Evolutionary conservation across 2,329 filamentous ascomycete genomes (phyloP), one percentile per base, ranked within the genome.

Genomic region (Stachybotrys elegans): DNA sequence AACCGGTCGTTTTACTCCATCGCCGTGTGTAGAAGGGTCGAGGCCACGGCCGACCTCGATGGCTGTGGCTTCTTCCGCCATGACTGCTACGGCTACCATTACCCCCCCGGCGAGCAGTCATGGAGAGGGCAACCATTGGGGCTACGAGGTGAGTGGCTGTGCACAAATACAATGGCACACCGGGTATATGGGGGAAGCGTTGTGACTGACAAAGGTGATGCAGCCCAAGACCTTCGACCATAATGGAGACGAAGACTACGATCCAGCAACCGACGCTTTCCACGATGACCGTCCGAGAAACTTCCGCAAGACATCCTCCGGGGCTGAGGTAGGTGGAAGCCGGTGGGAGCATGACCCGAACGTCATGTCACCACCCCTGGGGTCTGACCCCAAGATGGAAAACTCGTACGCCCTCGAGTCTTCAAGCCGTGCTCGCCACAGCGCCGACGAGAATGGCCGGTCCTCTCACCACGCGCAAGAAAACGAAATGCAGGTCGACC

Each of bases 41-140:
- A 42, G 45, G 46, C 40, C 42, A 44, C 42, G 36, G 47, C 42
- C 49, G 42, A 48, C 49, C 43, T 49, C 47, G 50, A 79, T 79
- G 76, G 70, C 76, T 55, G 68, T 73, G 57, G 70, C 79, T 61
- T 74, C 76, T 52, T 63, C 73, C 52, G 66, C 65, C 52, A 69
- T 71, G 48, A 69, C 70, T 49, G 66, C 71, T 42, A 66, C 71
- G 48, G 68, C 72, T 44, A 64, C 67, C 37, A 61, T 79, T 47
- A 71, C 69, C 48, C 70, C 73, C 45, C 68, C 74, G 14, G 67
- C 66, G 51, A 76, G 71, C 56, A 70, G 69, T 44, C 69, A 78
- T 56, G 75, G 67, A 38, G 66, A 73, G 37, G 66, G 63, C 31
- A 63, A 66, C 39, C 55, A 65, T 19, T 79, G 76, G 75, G 66